Evolutionary conservation across 805 yeast species (phyloP).

Genomic region (Metschnikowia kofuensis): DNA sequence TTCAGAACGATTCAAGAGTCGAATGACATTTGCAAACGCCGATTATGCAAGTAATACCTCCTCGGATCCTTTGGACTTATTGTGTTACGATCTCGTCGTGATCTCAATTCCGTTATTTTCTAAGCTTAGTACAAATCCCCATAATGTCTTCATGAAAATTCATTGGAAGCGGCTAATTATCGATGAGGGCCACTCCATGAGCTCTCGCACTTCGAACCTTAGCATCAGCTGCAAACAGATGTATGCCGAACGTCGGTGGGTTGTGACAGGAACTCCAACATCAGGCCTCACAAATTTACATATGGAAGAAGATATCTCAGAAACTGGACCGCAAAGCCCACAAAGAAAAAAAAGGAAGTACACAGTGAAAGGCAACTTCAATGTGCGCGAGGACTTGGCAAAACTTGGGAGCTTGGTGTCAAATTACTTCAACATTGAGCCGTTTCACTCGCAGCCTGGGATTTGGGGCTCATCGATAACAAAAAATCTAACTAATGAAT

Average conservation of each 20-base stretch:
- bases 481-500: slow-evolving; percentile 44
- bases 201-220: slow-evolving; percentile 48
- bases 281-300: slow-evolving; percentile 61
- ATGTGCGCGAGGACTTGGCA: slow-evolving; percentile 50
- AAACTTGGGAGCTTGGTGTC: slow-evolving; percentile 52
- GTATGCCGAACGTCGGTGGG: slow-evolving; percentile 64
- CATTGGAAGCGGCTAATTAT: slow-evolving; percentile 70
- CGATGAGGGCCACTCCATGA: slow-evolving; percentile 75
- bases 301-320: slow-evolving; percentile 35
- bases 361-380: slow-evolving; percentile 47
- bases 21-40: slow-evolving; percentile 12
- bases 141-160: slow-evolving; percentile 31
- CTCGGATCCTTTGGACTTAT: slow-evolving; percentile 28
- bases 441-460: slow-evolving; percentile 48
- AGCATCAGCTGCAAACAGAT: slow-evolving; percentile 48
- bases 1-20: slow-evolving; percentile 29
- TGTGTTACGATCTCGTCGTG: slow-evolving; percentile 51
- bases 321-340: slow-evolving; percentile 11
- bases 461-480: slow-evolving; percentile 47
- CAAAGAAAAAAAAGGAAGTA: slow-evolving; percentile 31
- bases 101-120: slow-evolving; percentile 48
- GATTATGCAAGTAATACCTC: slow-evolving; percentile 20
- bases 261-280: slow-evolving; percentile 75
- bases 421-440: slow-evolving; percentile 56
- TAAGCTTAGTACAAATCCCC: slow-evolving; percentile 26